These are phyloP conservation scores for Xylaria nigripes DNA, from an alignment of 495 filamentous ascomycete species.

Conservation along the genomic window DNA sequence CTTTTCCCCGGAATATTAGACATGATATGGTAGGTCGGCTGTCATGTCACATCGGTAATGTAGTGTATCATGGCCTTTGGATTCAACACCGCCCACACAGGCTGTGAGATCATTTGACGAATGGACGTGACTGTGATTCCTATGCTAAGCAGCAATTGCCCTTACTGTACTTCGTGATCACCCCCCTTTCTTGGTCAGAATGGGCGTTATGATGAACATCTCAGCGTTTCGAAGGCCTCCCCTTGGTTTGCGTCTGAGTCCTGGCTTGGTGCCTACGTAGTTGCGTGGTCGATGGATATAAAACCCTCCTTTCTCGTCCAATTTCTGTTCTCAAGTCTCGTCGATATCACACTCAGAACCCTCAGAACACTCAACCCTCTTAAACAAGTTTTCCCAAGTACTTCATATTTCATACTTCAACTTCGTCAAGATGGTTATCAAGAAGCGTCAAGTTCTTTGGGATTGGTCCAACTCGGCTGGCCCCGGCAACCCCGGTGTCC, in stretches of 20 bases:
- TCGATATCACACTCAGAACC: neutral
- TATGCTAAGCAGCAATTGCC: neutral
- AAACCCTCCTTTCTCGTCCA: neutral
- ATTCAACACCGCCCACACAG: neutral
- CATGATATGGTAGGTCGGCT: too few species aligned
- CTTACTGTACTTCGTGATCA: neutral
- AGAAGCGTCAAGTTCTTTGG: conserved; percentile 40
- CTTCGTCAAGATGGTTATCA: conserved; percentile 18
- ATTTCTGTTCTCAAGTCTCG: neutral
- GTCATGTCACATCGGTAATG: too few species aligned
- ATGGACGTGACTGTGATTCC: neutral
- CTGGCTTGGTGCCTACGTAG: too few species aligned
- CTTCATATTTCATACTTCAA: neutral
- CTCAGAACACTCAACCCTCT: neutral
- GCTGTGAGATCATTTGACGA: neutral
- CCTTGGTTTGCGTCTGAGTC: neutral
- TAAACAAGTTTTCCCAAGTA: neutral
- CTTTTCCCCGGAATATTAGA: too few species aligned
- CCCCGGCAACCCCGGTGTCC: conserved; percentile 18
- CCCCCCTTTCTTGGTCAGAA: neutral
- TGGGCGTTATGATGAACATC: neutral
- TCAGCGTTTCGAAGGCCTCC: too few species aligned
- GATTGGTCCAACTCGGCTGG: conserved; percentile 39
- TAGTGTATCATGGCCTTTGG: neutral
- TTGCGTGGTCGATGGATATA: neutral